Evolutionary conservation across 2,329 filamentous ascomycete genomes (phyloP), one percentile per base, ranked within the genome.

Genomic region (Claviceps purpurea): DNA sequence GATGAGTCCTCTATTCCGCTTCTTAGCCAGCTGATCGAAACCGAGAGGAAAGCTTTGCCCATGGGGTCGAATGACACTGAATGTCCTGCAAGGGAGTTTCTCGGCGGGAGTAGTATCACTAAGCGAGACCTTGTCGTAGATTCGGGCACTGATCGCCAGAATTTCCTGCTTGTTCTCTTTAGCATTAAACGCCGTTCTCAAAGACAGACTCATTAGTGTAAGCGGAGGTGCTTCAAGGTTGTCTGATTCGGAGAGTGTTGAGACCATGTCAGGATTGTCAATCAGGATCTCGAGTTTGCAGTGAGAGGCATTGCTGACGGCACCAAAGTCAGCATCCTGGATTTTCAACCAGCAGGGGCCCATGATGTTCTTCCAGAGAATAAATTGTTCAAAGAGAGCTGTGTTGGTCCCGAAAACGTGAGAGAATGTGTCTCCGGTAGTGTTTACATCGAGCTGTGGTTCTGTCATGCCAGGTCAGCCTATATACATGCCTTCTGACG

Each of bases 331-430:
- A 34, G 87, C 87, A 58, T 86, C 84, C 58, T 89, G 79, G 52
- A 98, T 93, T 64, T 85, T 90, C 46, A 98, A 78, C 93, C 93
- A 98, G 66, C 93, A 97, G 34, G 93, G 93, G 1, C 93, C 93
- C 91, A 96, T 98, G 60, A 98, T 87, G 64, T 95, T 95, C 71
- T 96, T 97, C 87, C 90, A 96, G 5, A 98, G 76, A 20, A 98
- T 93, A 64, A 98, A 98, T 61, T 98, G 93, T 68, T 98, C 93
- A 60, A 98, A 98, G 0, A 98, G 75, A 1, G 88, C 82, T 0
- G 93, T 98, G 66, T 93, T 95, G 52, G 86, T 85, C 30, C 94
- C 93, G 59, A 98, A 98, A 24, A 95, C 84, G 58, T 88, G 87
- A 1, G 91, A 96, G 64, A 91, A 98, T 0, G 93, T 97, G 65